These are phyloP conservation scores for Myxozyma mucilagina DNA, from an alignment of 805 yeast genomes.

Conservation along the genomic window DNA sequence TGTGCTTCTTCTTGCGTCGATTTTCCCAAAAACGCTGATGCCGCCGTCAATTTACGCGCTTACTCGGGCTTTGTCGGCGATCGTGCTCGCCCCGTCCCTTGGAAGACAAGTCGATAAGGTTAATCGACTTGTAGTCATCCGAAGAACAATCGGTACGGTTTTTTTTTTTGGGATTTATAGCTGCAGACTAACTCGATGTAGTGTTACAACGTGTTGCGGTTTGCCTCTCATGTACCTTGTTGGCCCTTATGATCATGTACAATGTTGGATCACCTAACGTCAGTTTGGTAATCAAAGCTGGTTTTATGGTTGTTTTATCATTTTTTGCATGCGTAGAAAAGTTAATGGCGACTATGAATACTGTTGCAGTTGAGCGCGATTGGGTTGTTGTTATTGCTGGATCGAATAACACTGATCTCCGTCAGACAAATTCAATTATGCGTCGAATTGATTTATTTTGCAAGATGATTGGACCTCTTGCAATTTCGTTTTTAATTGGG, in stretches of 20 bases:
- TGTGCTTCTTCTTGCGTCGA: slow-evolving; percentile 41
- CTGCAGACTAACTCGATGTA: neutral
- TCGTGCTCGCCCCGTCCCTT: slow-evolving; percentile 37
- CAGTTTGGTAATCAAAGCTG: slow-evolving; percentile 2
- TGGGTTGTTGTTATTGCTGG: slow-evolving; percentile 45
- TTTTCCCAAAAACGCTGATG: slow-evolving; percentile 42
- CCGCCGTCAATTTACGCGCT: slow-evolving; percentile 45
- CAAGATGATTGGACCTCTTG: slow-evolving; percentile 44
- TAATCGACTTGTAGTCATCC: slow-evolving; percentile 39
- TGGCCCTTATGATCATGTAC: slow-evolving; percentile 30
- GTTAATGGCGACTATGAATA: slow-evolving; percentile 41
- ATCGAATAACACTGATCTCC: slow-evolving; percentile 34
- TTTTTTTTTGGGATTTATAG: neutral
- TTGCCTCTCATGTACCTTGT: slow-evolving; percentile 34
- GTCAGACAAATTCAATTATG: slow-evolving; percentile 41
- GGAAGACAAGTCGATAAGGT: slow-evolving; percentile 40
- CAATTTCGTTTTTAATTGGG: slow-evolving; percentile 41
- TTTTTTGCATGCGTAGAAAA: slow-evolving; percentile 43
- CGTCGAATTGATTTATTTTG: slow-evolving; percentile 45
- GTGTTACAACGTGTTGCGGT: slow-evolving; percentile 40
- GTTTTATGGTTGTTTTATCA: slow-evolving; percentile 33
- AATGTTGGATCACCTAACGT: slow-evolving; percentile 1
- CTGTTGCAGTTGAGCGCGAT: slow-evolving; percentile 45
- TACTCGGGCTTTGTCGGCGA: slow-evolving; percentile 38
- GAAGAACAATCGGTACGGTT: slow-evolving; percentile 38